Evolutionary conservation across 1,284 basidiomycete genomes (phyloP).

Genomic region (Acaromyces ingoldii): DNA sequence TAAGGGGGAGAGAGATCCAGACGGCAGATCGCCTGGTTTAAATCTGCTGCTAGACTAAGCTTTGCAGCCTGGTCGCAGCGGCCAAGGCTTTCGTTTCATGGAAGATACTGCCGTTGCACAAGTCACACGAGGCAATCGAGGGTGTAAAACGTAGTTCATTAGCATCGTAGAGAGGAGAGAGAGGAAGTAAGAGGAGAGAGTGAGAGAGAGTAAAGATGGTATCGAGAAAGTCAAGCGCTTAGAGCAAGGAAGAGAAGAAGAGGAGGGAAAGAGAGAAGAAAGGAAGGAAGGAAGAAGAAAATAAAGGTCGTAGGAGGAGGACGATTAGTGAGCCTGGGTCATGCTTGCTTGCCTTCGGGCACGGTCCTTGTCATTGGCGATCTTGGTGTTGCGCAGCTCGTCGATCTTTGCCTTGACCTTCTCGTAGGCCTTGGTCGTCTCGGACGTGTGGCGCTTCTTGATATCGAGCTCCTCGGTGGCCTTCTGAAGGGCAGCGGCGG

Average conservation of each 20-base stretch:
- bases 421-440: conserved; percentile 27
- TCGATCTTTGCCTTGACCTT: conserved; percentile 32
- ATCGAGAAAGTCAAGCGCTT: not conserved
- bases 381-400: conserved; percentile 30
- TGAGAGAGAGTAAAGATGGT: not conserved
- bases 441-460: conserved; percentile 39
- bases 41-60: no score
- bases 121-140: no score
- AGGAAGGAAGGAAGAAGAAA: no score
- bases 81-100: no score
- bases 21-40: no score
- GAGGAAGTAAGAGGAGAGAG: not conserved
- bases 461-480: conserved; percentile 40
- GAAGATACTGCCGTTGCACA: no score
- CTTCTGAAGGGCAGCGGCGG: conserved; percentile 29
- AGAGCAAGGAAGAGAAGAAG: not conserved
- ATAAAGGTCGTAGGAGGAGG: no score
- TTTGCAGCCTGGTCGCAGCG: no score
- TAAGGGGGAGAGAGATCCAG: no score
- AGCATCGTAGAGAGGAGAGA: not conserved
- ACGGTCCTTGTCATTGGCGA: conserved; percentile 30
- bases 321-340: not conserved
- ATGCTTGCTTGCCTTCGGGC: conserved; percentile 11
- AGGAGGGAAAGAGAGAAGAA: not conserved
- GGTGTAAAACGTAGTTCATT: no score